Percentiles rank a stretch among this genome's conserved stretches.
Evolutionary conservation across 164 flowering plant species (phyloP).

Genomic region (Akebia trifoliata): DNA sequence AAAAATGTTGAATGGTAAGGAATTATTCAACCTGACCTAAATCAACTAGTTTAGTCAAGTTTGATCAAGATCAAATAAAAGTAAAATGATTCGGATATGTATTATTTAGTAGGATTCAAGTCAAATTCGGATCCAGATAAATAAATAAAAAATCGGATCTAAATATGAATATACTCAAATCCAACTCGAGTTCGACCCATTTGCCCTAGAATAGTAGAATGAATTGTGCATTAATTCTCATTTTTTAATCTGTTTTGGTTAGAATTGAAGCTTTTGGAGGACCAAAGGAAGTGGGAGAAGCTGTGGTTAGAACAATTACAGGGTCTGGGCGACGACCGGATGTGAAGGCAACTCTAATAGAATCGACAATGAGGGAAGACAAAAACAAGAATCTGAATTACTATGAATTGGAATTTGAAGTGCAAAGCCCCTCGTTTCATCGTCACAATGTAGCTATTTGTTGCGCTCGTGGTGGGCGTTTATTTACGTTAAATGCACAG

Average conservation of each 20-base stretch:
- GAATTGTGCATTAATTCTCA: too few species aligned
- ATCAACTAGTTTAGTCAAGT: too few species aligned
- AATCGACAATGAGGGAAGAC: constrained; percentile 55
- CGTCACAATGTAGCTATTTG: constrained; percentile 83
- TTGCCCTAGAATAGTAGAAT: too few species aligned
- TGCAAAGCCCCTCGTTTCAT: constrained; percentile 68
- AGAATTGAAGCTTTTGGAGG: constrained; percentile 95
- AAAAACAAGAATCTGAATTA: constrained; percentile 40
- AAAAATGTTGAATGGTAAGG: too few species aligned
- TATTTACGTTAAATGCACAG: constrained; percentile 82
- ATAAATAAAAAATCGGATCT: too few species aligned
- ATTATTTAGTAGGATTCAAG: too few species aligned
- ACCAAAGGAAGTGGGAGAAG: constrained; percentile 81
- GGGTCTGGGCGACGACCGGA: constrained; percentile 45
- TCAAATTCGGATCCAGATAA: too few species aligned
- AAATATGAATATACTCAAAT: too few species aligned
- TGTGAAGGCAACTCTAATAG: constrained; percentile 51
- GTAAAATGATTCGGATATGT: too few species aligned
- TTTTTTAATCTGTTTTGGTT: neutral
- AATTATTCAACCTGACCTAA: too few species aligned
- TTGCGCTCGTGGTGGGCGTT: constrained; percentile 48
- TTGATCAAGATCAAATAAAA: too few species aligned
- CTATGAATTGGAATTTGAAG: constrained; percentile 72
- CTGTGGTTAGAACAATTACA: constrained; percentile 51
- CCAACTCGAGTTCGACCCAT: too few species aligned